Base-by-base conservation (phyloP, 768 basidiomycete species). In the Steccherinum ochraceum region DNA sequence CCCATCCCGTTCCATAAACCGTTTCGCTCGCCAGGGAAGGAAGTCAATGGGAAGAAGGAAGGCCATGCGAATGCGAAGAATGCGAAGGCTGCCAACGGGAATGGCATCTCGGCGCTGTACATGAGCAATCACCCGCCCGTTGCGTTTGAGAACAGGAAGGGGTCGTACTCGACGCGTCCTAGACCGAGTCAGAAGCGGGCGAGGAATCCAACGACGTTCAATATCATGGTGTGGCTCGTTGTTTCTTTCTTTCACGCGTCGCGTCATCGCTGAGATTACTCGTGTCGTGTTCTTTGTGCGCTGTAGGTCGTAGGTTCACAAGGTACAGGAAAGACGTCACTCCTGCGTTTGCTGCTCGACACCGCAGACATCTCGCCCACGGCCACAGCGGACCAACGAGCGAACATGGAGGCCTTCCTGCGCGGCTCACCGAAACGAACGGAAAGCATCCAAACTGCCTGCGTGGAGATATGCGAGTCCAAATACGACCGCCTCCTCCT, bases 1-100 rank as follows among this genome's bases (percentile, higher is more conserved):
- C 72, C 83, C 61, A 84, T 86, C 67, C 76, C 82, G 58, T 90
- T 89, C 76, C 87, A 91, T 68, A 87, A 86, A 79, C 89, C 89
- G 44, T 89, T 88, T 74, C 58, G 56, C 45, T 51, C 58, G 30
- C 55, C 16, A 13, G 10, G 10, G 5, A 18, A 5, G 19, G 18
- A 43, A 19, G 41, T 5, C 10, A 23, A 23, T 23, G 41, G 30
- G 16, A 18, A 10, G 16, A 24, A 10, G 5, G 21, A 21, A 19
- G 21, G 10, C 7, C 7, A 35, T 16, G 30, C 7, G 30, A 35
- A 59, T 54, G 64, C 55, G 19, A 56, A 59, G 50, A 48, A 51
- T 10, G 39, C 49, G 12, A 52, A 56, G 46, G 44, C 52, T 16
- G 49, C 47, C 24, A 74, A 73, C 35, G 69, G 64, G 46, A 67